These are phyloP conservation scores for Aspergillus uvarum DNA, from an alignment of 2,329 filamentous ascomycete genomes.

Conservation along the genomic window DNA sequence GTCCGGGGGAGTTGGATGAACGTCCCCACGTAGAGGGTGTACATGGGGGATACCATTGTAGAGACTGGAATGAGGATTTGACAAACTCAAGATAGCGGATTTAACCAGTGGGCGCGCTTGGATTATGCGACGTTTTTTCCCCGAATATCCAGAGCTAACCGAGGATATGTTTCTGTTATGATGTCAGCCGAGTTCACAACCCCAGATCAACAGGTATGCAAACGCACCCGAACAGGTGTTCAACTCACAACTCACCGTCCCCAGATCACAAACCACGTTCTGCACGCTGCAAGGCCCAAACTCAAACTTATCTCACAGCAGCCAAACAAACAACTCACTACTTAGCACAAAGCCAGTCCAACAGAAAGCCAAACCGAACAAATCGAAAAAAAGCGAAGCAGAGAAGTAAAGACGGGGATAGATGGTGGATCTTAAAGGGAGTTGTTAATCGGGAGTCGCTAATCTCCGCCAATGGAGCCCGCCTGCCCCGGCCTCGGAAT, in stretches of 20 bases:
- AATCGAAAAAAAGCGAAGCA: neutral
- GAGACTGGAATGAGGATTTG: neutral
- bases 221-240: too few species aligned
- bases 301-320: too few species aligned
- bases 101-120: too few species aligned
- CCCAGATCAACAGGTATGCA: neutral
- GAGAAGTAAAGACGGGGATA: neutral
- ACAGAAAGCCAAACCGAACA: neutral
- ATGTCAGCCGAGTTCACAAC: too few species aligned
- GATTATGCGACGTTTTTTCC: too few species aligned
- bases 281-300: neutral
- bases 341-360: too few species aligned
- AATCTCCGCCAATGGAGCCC: conserved; percentile 10
- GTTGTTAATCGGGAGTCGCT: neutral
- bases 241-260: neutral
- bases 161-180: too few species aligned
- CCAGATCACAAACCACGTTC: neutral
- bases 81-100: too few species aligned
- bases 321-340: too few species aligned
- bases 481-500: conserved; percentile 13
- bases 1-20: conserved; percentile 58
- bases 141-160: too few species aligned
- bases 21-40: conserved; percentile 58
- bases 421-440: neutral
- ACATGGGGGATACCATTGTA: conserved; percentile 14